phyloP scores from a whole-genome alignment of 208 protist genomes.

The Crithidia expoeki region DNA sequence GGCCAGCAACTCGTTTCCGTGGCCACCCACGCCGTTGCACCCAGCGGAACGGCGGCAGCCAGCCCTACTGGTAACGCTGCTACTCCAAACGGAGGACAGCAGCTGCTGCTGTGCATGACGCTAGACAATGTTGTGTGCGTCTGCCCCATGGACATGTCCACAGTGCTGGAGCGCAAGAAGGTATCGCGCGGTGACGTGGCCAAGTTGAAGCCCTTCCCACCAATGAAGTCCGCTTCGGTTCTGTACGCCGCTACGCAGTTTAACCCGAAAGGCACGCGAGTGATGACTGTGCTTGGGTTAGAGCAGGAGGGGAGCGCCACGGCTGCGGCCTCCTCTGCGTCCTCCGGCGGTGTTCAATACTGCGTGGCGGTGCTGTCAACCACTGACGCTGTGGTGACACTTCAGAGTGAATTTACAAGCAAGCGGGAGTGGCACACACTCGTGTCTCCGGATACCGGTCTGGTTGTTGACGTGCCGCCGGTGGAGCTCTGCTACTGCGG shows the following conservation, averaged over 20 bases:
- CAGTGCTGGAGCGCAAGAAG: constrained; percentile 39
- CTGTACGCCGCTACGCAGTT: constrained; percentile 26
- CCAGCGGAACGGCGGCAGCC: background rate
- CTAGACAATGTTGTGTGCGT: constrained; percentile 30
- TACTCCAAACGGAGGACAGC: constrained; percentile 6
- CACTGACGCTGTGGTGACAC: constrained; percentile 3
- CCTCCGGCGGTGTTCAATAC: background rate
- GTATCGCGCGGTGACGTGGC: constrained; percentile 33
- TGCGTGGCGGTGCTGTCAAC: constrained; percentile 24
- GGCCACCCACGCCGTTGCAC: constrained; percentile 14
- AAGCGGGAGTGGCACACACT: constrained; percentile 31
- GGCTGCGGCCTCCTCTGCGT: background rate
- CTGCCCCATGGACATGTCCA: constrained; percentile 39
- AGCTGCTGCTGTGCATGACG: constrained; percentile 36
- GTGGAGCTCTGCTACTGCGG: constrained; percentile 29
- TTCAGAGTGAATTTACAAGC: constrained; percentile 16
- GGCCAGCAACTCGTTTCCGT: constrained; percentile 31
- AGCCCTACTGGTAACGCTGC: background rate
- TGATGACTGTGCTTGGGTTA: constrained; percentile 13
- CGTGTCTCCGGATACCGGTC: constrained; percentile 1
- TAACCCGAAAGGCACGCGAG: constrained; percentile 23
- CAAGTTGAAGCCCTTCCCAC: constrained; percentile 30
- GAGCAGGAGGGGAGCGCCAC: constrained; percentile 3
- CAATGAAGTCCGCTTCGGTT: constrained; percentile 6
- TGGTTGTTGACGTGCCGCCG: background rate